phyloP scores from a whole-genome alignment of 2,329 filamentous ascomycete species.

The Pseudonectria buxi region DNA sequence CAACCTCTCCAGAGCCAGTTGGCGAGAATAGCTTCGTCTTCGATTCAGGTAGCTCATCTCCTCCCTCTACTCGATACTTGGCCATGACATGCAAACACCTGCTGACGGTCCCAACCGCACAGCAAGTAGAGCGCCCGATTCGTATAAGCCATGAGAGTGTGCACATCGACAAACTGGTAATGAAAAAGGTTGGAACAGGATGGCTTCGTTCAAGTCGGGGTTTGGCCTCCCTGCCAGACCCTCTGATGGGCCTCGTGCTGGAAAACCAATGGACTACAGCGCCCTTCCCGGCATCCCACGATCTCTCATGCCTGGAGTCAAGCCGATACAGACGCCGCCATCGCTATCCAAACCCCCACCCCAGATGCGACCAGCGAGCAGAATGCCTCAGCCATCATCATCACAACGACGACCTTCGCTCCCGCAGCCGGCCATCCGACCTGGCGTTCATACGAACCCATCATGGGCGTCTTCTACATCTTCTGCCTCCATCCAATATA shows the following conservation, averaged over 20 bases:
- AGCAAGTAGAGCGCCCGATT: too few species aligned
- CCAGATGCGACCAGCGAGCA: slow-evolving; percentile 13
- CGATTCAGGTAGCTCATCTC: too few species aligned
- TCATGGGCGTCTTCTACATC: slow-evolving; percentile 34
- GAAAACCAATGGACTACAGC: slow-evolving; percentile 18
- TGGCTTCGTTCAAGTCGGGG: slow-evolving; percentile 37
- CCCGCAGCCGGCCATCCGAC: slow-evolving; percentile 16
- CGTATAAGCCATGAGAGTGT: too few species aligned
- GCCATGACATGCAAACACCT: too few species aligned
- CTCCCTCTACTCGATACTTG: too few species aligned
- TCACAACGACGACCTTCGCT: slow-evolving; percentile 18
- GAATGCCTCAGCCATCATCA: slow-evolving; percentile 17
- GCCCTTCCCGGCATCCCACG: slow-evolving; percentile 15
- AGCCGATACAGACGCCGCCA: slow-evolving; percentile 12
- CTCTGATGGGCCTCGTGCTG: slow-evolving; percentile 28
- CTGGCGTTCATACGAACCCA: slow-evolving; percentile 34
- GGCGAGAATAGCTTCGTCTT: too few species aligned
- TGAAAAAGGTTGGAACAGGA: slow-evolving; percentile 27
- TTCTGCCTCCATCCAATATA: slow-evolving; percentile 25
- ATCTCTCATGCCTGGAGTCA: slow-evolving; percentile 15
- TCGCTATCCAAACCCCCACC: slow-evolving; percentile 10
- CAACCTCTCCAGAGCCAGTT: too few species aligned
- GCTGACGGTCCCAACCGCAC: too few species aligned
- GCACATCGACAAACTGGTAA: slow-evolving; percentile 7
- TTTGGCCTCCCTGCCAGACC: slow-evolving; percentile 35